A percentile compares a stretch with the other conserved stretches of the same genome.
Evolutionary conservation across 1,284 basidiomycete species (phyloP).

Genomic region (Pseudozyma hubeiensis): DNA sequence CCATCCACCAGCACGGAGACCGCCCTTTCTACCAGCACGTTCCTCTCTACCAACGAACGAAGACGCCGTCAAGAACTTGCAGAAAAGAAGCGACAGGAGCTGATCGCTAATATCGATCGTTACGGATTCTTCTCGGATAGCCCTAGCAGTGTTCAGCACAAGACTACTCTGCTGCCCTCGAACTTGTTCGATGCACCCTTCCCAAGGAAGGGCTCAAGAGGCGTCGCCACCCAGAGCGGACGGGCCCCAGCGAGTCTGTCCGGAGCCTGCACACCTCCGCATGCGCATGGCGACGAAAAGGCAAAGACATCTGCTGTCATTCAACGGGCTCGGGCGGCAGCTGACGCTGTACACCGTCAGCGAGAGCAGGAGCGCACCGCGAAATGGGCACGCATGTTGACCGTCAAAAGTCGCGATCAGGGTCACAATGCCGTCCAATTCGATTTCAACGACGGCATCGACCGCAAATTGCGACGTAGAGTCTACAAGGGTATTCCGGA

Average conservation of each 20-base stretch:
- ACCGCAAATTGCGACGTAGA: slow-evolving; percentile 73
- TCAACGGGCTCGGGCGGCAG: slow-evolving; percentile 26
- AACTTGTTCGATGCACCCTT: slow-evolving; percentile 29
- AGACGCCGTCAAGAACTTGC: slow-evolving; percentile 33
- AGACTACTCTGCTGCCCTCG: slow-evolving; percentile 20
- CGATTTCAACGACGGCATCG: slow-evolving; percentile 35
- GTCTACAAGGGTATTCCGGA: slow-evolving; percentile 97
- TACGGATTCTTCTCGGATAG: slow-evolving; percentile 51
- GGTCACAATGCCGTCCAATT: slow-evolving; percentile 42
- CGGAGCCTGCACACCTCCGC: background rate
- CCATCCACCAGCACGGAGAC: slow-evolving; percentile 16
- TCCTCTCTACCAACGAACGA: slow-evolving; percentile 42
- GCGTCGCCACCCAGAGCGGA: background rate
- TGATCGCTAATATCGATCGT: slow-evolving; percentile 52
- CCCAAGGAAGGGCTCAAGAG: slow-evolving; percentile 24
- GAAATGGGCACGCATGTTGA: slow-evolving; percentile 60
- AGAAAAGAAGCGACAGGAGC: slow-evolving; percentile 43
- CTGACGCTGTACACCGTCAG: slow-evolving; percentile 24
- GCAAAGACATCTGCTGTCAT: slow-evolving; percentile 7
- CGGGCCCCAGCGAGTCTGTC: slow-evolving; percentile 11
- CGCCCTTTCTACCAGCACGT: slow-evolving; percentile 10
- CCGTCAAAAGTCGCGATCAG: slow-evolving; percentile 40
- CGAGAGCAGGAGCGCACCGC: slow-evolving; percentile 49
- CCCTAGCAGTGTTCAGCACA: slow-evolving; percentile 22
- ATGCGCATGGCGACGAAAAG: slow-evolving; percentile 9